Base-by-base conservation (phyloP, 2,329 filamentous ascomycete species). In the Talaromyces sp. region DNA sequence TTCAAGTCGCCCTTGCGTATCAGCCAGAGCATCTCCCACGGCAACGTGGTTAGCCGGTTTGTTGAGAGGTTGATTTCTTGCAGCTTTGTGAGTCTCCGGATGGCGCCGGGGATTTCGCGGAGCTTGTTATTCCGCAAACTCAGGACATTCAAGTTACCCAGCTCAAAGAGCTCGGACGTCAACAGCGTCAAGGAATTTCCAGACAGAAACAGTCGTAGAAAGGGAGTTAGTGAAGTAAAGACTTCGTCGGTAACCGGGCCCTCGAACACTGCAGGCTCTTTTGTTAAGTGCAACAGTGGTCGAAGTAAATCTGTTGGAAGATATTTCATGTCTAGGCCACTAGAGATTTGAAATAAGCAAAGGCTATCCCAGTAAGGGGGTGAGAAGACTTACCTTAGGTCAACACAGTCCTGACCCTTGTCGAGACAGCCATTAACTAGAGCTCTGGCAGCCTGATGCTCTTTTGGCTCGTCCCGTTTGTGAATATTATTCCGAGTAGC, bases 81-180 rank as follows among this genome's bases (percentile, higher is more conserved):
- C 46, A 81, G 67, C 51, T 72, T 72, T 9, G 68, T 74, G 56
- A 81, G 65, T 55, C 70, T 75, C 53, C 73, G 66, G 38, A 81
- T 79, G 0, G 73, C 70, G 10, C 72, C 64, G 1, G 78, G 77
- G 24, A 81, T 71, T 26, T 74, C 70, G 0, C 67, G 71, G 6
- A 81, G 68, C 53, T 77, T 73, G 68, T 81, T 81, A 56, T 77
- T 75, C 2, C 79, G 77, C 53, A 81, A 63, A 64, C 77, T 80
- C 10, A 81, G 71, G 3, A 79, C 73, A 31, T 72, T 74, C 17
- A 81, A 68, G 41, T 72, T 70, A 24, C 63, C 66, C 10, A 81
- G 67, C 8, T 77, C 73, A 53, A 79, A 79, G 7, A 81, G 56
- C 57, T 79, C 77, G 9, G 67, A 68, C 1, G 74, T 71, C 7